phyloP scores from a whole-genome alignment of 2,329 filamentous ascomycete species.

The Calonectria montana region DNA sequence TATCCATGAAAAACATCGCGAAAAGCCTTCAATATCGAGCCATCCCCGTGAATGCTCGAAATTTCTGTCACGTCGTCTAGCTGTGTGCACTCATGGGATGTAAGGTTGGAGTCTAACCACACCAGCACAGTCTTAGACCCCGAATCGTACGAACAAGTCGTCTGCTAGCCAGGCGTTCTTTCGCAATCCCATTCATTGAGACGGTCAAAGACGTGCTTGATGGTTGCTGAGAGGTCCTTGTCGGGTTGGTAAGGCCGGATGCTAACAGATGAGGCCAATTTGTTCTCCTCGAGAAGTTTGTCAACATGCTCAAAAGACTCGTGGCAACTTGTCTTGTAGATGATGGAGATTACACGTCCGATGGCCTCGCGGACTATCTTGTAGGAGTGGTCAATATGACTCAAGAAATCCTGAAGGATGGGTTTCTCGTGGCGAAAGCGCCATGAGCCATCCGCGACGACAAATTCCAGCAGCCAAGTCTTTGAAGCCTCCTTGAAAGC shows the following conservation, averaged over 20 bases:
- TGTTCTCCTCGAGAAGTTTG: conserved; percentile 81
- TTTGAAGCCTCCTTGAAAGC: conserved; percentile 99
- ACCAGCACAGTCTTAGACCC: conserved; percentile 95
- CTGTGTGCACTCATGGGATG: conserved; percentile 92
- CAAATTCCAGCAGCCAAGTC: conserved; percentile 88
- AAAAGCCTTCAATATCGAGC: too few relatives aligned
- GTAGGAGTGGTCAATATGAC: conserved; percentile 96
- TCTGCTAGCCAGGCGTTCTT: conserved; percentile 88
- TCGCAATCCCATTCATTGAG: conserved; percentile 90
- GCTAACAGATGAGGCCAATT: conserved; percentile 82
- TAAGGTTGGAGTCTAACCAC: conserved; percentile 93
- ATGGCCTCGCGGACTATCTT: conserved; percentile 97
- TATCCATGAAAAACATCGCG: too few relatives aligned
- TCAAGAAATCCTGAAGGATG: conserved; percentile 88
- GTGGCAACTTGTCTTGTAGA: conserved; percentile 92
- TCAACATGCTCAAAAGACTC: conserved; percentile 89
- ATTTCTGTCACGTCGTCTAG: too few relatives aligned
- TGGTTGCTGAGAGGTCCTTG: conserved; percentile 77
- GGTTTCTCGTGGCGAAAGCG: conserved; percentile 93
- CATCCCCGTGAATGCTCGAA: too few relatives aligned
- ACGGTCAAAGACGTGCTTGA: conserved; percentile 80
- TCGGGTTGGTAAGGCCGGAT: conserved; percentile 84
- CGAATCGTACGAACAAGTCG: conserved; percentile 92
- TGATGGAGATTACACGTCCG: conserved; percentile 86
- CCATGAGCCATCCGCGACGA: conserved; percentile 91